Percentiles rank a stretch among this genome's conserved stretches.
Evolutionary conservation across 805 yeast species (phyloP).

Genomic region (Tanozyma kutaoensis): DNA sequence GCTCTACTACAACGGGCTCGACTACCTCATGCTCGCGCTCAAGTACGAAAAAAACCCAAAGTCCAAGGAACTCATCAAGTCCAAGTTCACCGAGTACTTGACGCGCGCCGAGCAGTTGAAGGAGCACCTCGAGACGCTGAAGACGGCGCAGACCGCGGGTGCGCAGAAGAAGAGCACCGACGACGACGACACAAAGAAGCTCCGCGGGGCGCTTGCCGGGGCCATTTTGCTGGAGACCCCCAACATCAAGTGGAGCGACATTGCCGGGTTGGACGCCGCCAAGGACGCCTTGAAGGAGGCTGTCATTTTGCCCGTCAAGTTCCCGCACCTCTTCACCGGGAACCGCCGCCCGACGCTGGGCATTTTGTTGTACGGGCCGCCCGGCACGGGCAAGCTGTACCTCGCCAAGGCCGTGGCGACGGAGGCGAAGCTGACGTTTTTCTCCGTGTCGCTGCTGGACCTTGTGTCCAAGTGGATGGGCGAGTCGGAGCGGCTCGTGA

Average conservation of each 20-base stretch:
- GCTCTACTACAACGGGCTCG: conserved; percentile 83
- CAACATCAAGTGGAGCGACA: conserved; percentile 86
- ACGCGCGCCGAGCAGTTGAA: conserved; percentile 90
- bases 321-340: conserved; percentile 92
- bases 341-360: conserved; percentile 90
- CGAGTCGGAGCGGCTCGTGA: conserved; percentile 90
- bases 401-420: conserved; percentile 98
- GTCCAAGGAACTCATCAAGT: conserved; percentile 77
- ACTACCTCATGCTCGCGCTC: conserved; percentile 88
- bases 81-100: conserved; percentile 83
- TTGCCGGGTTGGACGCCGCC: conserved; percentile 92
- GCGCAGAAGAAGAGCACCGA: conserved; percentile 41
- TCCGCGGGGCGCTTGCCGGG: conserved; percentile 83
- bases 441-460: conserved; percentile 92
- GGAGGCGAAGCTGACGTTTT: conserved; percentile 93
- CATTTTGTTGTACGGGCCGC: conserved; percentile 55
- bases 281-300: conserved; percentile 96
- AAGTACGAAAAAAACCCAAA: conserved; percentile 85
- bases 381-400: conserved; percentile 97
- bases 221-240: conserved; percentile 89
- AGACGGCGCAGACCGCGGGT: conserved; percentile 36
- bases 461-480: conserved; percentile 99
- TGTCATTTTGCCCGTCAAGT: conserved; percentile 88
- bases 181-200: conserved; percentile 75
- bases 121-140: conserved; percentile 68